These are phyloP conservation scores for Barbarea vulgaris DNA, from an alignment of 345 rosid species.

Conservation along the genomic window DNA sequence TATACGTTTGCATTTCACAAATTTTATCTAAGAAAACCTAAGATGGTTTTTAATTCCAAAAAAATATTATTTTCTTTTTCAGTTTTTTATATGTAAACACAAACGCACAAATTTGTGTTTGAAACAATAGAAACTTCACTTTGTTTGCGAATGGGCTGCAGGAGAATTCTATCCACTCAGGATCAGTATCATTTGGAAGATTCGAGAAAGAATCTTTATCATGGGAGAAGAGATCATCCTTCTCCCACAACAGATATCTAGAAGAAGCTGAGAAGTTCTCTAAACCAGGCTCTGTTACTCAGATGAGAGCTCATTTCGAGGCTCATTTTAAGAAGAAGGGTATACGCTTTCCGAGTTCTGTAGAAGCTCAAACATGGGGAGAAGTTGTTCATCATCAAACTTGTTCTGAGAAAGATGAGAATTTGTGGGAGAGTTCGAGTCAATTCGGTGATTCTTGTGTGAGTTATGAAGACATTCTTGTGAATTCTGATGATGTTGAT, in stretches of 20 bases:
- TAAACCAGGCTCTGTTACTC: constrained; percentile 75
- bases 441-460: constrained; percentile 37
- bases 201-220: constrained; percentile 72
- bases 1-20: background rate
- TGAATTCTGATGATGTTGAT: constrained; percentile 14
- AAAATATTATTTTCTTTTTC: background rate
- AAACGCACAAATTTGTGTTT: background rate
- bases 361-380: constrained; percentile 43
- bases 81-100: background rate
- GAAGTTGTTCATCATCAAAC: constrained; percentile 37
- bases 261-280: constrained; percentile 87
- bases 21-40: background rate
- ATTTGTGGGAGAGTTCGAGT: constrained; percentile 30
- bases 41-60: background rate
- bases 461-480: constrained; percentile 49
- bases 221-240: constrained; percentile 91
- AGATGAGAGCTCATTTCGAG: constrained; percentile 85
- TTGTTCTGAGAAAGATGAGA: constrained; percentile 37
- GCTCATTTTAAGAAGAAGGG: constrained; percentile 82
- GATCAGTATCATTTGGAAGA: constrained; percentile 89
- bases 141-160: constrained; percentile 40
- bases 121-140: background rate
- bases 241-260: constrained; percentile 79
- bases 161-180: constrained; percentile 74
- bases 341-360: constrained; percentile 47